Evolutionary conservation across 192 early-diverging fungal genomes (phyloP), one percentile per base, ranked within the genome.

Genomic region (Funneliformis geosporum): DNA sequence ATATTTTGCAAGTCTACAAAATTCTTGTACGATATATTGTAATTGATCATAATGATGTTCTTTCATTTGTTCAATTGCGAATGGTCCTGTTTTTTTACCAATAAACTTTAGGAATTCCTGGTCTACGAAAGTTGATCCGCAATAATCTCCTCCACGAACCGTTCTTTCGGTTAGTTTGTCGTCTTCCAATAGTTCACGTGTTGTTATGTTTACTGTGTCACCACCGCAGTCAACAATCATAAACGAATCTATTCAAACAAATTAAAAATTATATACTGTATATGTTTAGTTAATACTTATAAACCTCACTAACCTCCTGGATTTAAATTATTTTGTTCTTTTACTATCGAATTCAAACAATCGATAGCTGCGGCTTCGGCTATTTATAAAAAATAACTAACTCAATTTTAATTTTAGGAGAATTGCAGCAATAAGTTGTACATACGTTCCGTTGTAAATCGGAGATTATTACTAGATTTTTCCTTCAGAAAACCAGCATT

Each of bases 221-320:
- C 88, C 88, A 71, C 88, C 88, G 28, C 85, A 87, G 82, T 89
- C 88, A 75, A 85, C 86, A 65, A 89, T 86, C 87, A 89, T 88
- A 67, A 89, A 89, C 5, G 85, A 82, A 23, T 86, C 83, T 73
- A 27, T 23, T 38, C 1, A 38, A 1, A 55, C 0, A 4, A 69
- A 23, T 47, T 8, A 3, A 40, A 46, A 42, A 25, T n/a, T 71
- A 44, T 12, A 47, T 3, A 47, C 12, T 16, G 16, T 4, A 14
- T 14, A 12, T 14, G 9, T 10, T 40, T 40, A 40, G 12, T 40
- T 3, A 11, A 28, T 47, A 25, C 1, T 38, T 12, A 33, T 2
- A 59, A 10, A 46, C 42, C 0, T 25, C 7, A 33, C 55, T 25
- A n/a, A 72, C 72, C 72, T 73, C 72, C 72, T 23, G 25, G 6